These are phyloP conservation scores for Rhodamnia argentea DNA, from an alignment of 345 rosid species.

Conservation along the genomic window DNA sequence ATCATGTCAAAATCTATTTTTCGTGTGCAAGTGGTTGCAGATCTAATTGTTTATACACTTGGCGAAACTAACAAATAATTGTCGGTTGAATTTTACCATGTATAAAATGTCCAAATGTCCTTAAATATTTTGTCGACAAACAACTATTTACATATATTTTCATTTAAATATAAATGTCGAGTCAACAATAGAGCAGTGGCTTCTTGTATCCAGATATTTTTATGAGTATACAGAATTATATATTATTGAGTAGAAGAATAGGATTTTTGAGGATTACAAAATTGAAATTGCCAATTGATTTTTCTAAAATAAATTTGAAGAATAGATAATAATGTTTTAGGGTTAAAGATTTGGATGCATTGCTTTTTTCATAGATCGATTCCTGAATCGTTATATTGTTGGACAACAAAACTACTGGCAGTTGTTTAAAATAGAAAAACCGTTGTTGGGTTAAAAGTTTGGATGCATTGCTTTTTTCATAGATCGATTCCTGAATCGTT, in stretches of 20 bases:
- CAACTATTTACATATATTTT: not conserved
- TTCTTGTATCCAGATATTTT: too few species aligned
- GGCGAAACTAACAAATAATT: not conserved
- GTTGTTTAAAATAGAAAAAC: not conserved
- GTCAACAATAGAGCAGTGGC: too few species aligned
- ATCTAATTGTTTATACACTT: not conserved
- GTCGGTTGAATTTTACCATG: not conserved
- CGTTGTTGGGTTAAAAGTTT: not conserved
- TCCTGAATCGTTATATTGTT: not conserved
- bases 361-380: not conserved
- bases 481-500: not conserved
- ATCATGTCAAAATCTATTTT: not conserved
- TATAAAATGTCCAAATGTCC: not conserved
- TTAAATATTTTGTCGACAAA: not conserved
- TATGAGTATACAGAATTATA: not conserved
- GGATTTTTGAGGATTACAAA: not conserved
- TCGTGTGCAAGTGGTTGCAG: not conserved
- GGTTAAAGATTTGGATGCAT: not conserved
- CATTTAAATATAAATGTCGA: not conserved
- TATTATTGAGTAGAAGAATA: not conserved
- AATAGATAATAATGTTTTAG: not conserved
- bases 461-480: not conserved
- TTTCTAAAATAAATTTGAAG: not conserved
- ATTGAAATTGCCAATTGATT: not conserved
- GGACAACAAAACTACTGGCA: not conserved